Conservation (phyloP, 192 early-diverging fungal genomes). For the Podila horticola region DNA sequence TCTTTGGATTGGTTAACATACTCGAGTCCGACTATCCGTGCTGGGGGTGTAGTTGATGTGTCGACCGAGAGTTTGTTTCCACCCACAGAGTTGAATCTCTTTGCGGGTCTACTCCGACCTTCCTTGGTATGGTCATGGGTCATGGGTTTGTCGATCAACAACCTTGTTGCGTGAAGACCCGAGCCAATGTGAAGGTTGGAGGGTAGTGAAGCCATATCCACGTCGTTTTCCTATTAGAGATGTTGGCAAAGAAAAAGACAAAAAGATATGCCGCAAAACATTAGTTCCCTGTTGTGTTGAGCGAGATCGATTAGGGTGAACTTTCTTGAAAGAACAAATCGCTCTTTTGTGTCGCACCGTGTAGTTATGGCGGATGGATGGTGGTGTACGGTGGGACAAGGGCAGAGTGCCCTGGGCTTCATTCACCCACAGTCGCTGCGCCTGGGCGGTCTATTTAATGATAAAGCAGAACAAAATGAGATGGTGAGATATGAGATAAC, state of each 20-base stretch:
- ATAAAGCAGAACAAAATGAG: not conserved
- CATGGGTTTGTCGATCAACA: constrained; percentile 29
- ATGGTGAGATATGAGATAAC: not conserved
- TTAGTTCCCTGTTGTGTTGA: not conserved
- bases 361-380: not conserved
- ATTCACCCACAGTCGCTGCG: constrained; percentile 28
- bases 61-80: constrained; percentile 18
- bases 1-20: not conserved
- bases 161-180: constrained; percentile 20
- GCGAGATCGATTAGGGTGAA: no score
- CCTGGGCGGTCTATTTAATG: constrained; percentile 14
- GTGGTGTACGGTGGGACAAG: not conserved
- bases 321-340: no score
- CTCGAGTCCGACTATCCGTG: constrained; percentile 31
- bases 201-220: constrained; percentile 13
- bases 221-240: not conserved
- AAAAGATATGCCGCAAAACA: not conserved
- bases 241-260: no score
- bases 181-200: constrained; percentile 23
- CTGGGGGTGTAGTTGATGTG: constrained; percentile 5
- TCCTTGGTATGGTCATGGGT: not conserved
- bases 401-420: constrained; percentile 23
- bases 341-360: not conserved
- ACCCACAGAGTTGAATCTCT: constrained; percentile 5
- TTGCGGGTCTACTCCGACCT: not conserved